These are phyloP conservation scores for Sporodiniella umbellata DNA, from an alignment of 371 early-diverging fungal species.

Conservation along the genomic window DNA sequence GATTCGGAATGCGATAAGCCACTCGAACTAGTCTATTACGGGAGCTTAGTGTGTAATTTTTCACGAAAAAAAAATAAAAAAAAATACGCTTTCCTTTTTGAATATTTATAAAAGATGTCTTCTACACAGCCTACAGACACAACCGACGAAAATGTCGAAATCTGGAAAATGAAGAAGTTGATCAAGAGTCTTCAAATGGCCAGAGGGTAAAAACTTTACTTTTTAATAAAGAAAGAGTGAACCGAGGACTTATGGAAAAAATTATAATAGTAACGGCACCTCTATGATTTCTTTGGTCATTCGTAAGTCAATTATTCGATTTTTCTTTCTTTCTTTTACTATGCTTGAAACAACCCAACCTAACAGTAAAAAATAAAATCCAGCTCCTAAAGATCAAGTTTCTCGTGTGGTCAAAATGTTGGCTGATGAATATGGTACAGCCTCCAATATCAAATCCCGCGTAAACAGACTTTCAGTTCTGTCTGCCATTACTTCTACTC, in stretches of 20 bases:
- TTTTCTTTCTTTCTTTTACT: no score
- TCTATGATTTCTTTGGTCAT: slow-evolving; percentile 99
- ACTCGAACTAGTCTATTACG: no score
- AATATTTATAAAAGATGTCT: slow-evolving; percentile 2
- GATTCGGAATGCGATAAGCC: slow-evolving; percentile 32
- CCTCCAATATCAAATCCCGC: slow-evolving; percentile 99
- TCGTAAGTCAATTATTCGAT: slow-evolving; percentile 68
- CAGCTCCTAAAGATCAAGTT: slow-evolving; percentile 94
- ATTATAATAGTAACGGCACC: slow-evolving; percentile 90
- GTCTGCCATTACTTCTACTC: slow-evolving; percentile 98
- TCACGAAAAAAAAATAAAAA: neutral
- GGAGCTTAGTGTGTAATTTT: neutral
- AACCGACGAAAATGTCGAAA: slow-evolving; percentile 81
- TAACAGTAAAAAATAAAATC: neutral
- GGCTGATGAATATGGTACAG: slow-evolving; percentile 99
- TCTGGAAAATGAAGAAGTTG: slow-evolving; percentile 98
- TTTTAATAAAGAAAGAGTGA: no score
- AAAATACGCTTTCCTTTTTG: neutral
- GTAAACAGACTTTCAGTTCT: slow-evolving; percentile 99
- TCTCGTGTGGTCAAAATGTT: slow-evolving; percentile 92
- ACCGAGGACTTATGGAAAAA: no score
- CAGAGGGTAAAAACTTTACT: slow-evolving; percentile 86
- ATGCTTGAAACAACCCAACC: neutral
- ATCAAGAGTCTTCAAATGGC: slow-evolving; percentile 95
- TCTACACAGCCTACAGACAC: slow-evolving; percentile 16